Base-by-base conservation (phyloP, 176 grass and related monocot species). In the Calamus simplicifolius region DNA sequence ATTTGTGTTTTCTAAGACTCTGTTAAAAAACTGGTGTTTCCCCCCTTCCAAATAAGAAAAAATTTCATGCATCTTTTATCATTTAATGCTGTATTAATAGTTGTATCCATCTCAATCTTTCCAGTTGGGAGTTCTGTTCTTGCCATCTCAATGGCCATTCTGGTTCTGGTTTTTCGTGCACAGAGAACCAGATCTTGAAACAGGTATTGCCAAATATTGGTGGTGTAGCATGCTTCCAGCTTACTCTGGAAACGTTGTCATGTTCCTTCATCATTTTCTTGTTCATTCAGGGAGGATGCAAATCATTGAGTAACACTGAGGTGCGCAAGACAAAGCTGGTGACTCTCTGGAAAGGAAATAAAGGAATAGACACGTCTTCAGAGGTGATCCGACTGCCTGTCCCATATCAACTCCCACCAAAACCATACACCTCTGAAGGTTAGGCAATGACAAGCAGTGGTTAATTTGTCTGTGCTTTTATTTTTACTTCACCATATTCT, bases 121-220 rank as follows among this genome's bases (percentile, higher is more conserved):
- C 51, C 79, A 97, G 87, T 69, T 91, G 69, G 93, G 93, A 27
- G 83, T 91, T 54, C 60, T 97, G 15, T 97, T 97, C 76, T 78
- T 91, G 76, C 93, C 93, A 27, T 74, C 80, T 59, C n/a, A n/a
- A n/a, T n/a, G n/a, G 50, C 29, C 15, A 17, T 82, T 16, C 67
- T 18, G 18, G 56, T 7, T 58, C 63, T 6, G 62, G 38, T 30
- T 91, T 91, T 59, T 97, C 87, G 29, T 91, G 87, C 69, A 85
- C 81, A n/a, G 76, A 38, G 16, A 77, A 73, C 67, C 69, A 27
- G 25, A 16, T 2, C 18, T 21, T 48, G 27, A 29, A 59, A 50
- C 50, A 19, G 63, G 89, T 95, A 77, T 63, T 54, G n/a, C 18
- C 27, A 49, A 49, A 21, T 31, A 0, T 50, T 17, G 16, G 4